Evolutionary conservation across 2,329 filamentous ascomycete genomes (phyloP).

Genomic region (Penicillium rolfsii): DNA sequence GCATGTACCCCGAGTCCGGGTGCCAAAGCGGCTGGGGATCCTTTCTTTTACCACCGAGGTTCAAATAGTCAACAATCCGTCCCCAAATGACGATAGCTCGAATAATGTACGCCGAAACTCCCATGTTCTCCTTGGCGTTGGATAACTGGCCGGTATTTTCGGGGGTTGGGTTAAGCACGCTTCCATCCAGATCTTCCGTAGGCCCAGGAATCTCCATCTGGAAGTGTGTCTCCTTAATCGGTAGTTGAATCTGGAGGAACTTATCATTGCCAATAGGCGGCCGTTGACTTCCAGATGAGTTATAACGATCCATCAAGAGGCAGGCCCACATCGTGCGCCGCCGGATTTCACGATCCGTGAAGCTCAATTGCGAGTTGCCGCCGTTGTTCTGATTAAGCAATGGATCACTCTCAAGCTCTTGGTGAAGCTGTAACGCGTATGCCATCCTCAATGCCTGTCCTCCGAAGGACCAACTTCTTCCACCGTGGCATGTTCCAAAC

Average conservation of each 20-base stretch:
- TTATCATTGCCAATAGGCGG: constrained; percentile 91
- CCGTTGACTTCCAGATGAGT: constrained; percentile 89
- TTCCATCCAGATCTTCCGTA: constrained; percentile 80
- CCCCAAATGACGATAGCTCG: constrained; percentile 87
- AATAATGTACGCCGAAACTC: constrained; percentile 88
- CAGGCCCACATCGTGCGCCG: constrained; percentile 97
- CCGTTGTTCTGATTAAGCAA: constrained; percentile 59
- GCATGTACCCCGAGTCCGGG: constrained; percentile 73
- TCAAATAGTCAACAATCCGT: constrained; percentile 83
- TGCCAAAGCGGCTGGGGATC: constrained; percentile 82
- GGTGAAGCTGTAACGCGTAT: constrained; percentile 90
- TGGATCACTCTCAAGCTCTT: constrained; percentile 83
- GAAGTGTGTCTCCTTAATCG: constrained; percentile 87
- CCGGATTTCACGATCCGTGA: constrained; percentile 90
- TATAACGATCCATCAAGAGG: constrained; percentile 96
- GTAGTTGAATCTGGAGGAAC: constrained; percentile 83
- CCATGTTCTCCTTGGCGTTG: constrained; percentile 82
- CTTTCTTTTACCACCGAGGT: constrained; percentile 80
- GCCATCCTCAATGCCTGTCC: constrained; percentile 97
- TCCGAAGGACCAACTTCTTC: constrained; percentile 91
- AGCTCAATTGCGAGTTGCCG: constrained; percentile 68
- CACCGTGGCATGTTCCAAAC: constrained; percentile 95
- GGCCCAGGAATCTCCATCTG: constrained; percentile 86
- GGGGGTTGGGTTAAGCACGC: constrained; percentile 64
- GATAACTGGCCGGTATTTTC: constrained; percentile 66